These are phyloP conservation scores for Trypanosoma cruzi DNA, from an alignment of 208 protist species.

Conservation along the genomic window DNA sequence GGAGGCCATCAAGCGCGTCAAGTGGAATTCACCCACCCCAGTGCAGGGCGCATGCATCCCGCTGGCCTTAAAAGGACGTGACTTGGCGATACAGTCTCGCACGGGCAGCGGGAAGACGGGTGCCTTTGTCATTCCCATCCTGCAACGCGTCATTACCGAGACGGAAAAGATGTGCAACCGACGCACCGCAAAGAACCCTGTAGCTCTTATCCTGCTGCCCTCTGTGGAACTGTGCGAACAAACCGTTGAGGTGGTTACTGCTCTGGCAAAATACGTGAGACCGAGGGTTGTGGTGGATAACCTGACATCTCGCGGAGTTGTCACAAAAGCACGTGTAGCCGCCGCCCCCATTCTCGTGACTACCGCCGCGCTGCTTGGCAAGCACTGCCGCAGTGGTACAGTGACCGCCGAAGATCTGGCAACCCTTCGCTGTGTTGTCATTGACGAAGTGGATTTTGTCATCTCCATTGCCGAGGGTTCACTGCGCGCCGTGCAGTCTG, in stretches of 20 bases:
- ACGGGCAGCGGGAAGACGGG: slow-evolving; percentile 92
- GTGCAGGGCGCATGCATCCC: slow-evolving; percentile 96
- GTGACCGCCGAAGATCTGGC: slow-evolving; percentile 61
- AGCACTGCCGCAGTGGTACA: slow-evolving; percentile 47
- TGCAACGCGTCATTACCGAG: slow-evolving; percentile 86
- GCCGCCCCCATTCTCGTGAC: slow-evolving; percentile 85
- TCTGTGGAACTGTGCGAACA: slow-evolving; percentile 97
- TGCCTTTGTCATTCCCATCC: slow-evolving; percentile 87
- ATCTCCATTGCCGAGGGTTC: slow-evolving; percentile 95
- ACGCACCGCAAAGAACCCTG: slow-evolving; percentile 46
- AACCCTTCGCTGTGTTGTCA: slow-evolving; percentile 83
- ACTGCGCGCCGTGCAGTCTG: slow-evolving; percentile 79
- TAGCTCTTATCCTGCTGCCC: slow-evolving; percentile 95
- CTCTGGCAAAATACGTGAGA: slow-evolving; percentile 78
- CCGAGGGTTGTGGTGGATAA: slow-evolving; percentile 86
- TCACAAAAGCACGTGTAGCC: slow-evolving; percentile 58
- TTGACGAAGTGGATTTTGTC: slow-evolving; percentile 97
- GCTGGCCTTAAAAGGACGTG: slow-evolving; percentile 90
- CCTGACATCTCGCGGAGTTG: slow-evolving; percentile 57
- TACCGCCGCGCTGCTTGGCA: slow-evolving; percentile 86
- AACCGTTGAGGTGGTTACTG: slow-evolving; percentile 78
- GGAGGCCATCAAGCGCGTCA: slow-evolving; percentile 79
- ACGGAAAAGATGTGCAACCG: slow-evolving; percentile 58
- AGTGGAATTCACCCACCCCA: slow-evolving; percentile 88
- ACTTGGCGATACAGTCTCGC: slow-evolving; percentile 87